Base-by-base conservation (phyloP, 768 basidiomycete species). In the Kwoniella pini region DNA sequence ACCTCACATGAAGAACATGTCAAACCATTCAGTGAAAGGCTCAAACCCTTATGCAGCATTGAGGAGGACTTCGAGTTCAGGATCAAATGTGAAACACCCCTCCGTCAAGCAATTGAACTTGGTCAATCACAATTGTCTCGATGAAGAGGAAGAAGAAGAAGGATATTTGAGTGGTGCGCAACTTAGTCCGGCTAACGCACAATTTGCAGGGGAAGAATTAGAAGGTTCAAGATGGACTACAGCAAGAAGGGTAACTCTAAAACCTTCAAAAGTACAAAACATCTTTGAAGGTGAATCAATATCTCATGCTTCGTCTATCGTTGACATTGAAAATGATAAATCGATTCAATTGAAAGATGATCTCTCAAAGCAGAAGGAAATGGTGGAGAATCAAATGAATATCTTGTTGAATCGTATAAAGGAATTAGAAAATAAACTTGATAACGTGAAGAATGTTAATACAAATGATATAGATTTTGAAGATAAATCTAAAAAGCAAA, bases 11-110 rank as follows among this genome's bases (percentile, higher is more conserved):
- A 10, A 52, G 6, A 50, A 64, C 21, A 64, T 64, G 52, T 40
- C 45, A 5, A 48, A 63, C 36, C 56, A 66, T 42, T 22, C 22
- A n/a, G 4, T 15, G 2, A 39, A 38, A 3, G 61, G 61, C 1
- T 48, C 46, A n/a, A 57, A 64, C 40, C 68, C 65, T 9, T 70
- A 66, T 31, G 65, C 59, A 1, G 59, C 68, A 6, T 51, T 67
- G 9, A 51, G 65, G 1, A 50, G 60, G 33, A 17, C 57, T 12
- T 64, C 68, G n/a, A 56, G 57, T 3, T 63, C 62, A 6, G 59
- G 43, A 5, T 4, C 51, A 2, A 49, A 40, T 2, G 43, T 33
- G 7, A 54, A 53, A 26, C 54, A 54, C n/a, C 59, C 59, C n/a
- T 54, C 59, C 4, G 53, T 53, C 12, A 28, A 52, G 22, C 17